Evolutionary conservation across 768 basidiomycete species (phyloP).

Genomic region (Aureoboletus auriporus): DNA sequence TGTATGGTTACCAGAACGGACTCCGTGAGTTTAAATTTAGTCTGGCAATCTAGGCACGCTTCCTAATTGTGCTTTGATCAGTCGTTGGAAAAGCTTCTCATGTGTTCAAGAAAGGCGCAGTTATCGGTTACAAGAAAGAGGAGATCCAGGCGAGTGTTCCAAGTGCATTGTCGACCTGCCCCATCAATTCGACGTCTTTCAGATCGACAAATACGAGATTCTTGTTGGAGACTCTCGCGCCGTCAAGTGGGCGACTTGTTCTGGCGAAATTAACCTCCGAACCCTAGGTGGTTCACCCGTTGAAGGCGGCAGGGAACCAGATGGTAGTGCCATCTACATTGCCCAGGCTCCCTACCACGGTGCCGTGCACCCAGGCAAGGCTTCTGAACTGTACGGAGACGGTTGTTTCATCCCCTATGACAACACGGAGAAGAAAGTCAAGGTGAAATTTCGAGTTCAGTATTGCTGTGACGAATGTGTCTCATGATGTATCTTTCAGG

Average conservation of each 20-base stretch:
- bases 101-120: slow-evolving; percentile 56
- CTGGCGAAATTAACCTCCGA: slow-evolving; percentile 42
- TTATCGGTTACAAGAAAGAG: slow-evolving; percentile 57
- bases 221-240: slow-evolving; percentile 60
- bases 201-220: slow-evolving; percentile 64
- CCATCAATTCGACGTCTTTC: background rate
- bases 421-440: slow-evolving; percentile 46
- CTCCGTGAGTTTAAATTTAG: slow-evolving; percentile 37
- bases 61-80: slow-evolving; percentile 22
- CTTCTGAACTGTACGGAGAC: slow-evolving; percentile 43
- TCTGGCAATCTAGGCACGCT: background rate
- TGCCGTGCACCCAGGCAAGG: slow-evolving; percentile 62
- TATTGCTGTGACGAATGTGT: background rate
- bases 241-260: slow-evolving; percentile 53
- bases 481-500: background rate
- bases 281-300: slow-evolving; percentile 50
- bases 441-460: slow-evolving; percentile 30
- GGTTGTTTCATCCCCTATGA: slow-evolving; percentile 59
- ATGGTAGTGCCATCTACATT: slow-evolving; percentile 59
- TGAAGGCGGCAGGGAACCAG: slow-evolving; percentile 62
- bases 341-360: slow-evolving; percentile 52
- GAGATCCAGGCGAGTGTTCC: slow-evolving; percentile 51
- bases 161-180: background rate
- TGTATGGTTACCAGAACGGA: slow-evolving; percentile 40
- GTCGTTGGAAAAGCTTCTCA: slow-evolving; percentile 65